A percentile compares a stretch with the other conserved stretches of the same genome.
Conservation (phyloP, 495 filamentous ascomycete genomes). For the Achaetomiella virescens region DNA sequence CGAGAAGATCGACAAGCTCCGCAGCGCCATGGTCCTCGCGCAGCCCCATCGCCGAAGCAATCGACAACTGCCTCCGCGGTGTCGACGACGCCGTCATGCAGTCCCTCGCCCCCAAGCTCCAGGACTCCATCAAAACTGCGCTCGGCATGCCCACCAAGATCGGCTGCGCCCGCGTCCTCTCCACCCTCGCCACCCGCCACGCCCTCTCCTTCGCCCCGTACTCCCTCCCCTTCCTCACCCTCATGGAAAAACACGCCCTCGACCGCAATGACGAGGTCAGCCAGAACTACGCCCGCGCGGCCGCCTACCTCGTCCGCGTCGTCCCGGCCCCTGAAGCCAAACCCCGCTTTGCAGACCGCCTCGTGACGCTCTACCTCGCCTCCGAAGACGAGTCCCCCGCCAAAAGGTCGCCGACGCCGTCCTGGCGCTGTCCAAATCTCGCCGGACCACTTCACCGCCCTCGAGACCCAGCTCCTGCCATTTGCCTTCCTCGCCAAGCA, state of each 20-base stretch:
- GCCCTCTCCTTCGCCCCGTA: conserved; percentile 67
- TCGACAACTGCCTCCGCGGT: conserved; percentile 83
- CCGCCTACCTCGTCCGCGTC: conserved; percentile 76
- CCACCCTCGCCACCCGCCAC: conserved; percentile 77
- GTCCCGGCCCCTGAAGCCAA: conserved; percentile 60
- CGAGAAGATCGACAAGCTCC: conserved; percentile 78
- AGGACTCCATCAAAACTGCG: conserved; percentile 73
- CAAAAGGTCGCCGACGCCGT: conserved; percentile 73
- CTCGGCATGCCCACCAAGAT: conserved; percentile 91
- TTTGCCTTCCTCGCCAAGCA: conserved; percentile 85
- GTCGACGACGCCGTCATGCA: conserved; percentile 70
- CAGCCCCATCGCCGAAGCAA: conserved; percentile 90
- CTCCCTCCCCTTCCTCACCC: conserved; percentile 68
- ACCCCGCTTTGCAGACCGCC: conserved; percentile 57
- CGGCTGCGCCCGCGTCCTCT: conserved; percentile 77
- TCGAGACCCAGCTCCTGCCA: conserved; percentile 69
- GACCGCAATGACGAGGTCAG: conserved; percentile 90
- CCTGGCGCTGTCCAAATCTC: conserved; percentile 77
- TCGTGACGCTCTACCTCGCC: conserved; percentile 68
- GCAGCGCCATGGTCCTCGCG: conserved; percentile 70
- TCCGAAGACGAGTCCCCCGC: conserved; percentile 68
- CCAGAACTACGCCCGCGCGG: conserved; percentile 74
- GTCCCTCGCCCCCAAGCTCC: conserved; percentile 61
- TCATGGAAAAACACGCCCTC: conserved; percentile 69
- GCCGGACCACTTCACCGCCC: conserved; percentile 74